Evolutionary conservation across 108 stramenopile species (phyloP), one percentile per base, ranked within the genome.

Genomic region (Cyclostephanos tholiformis): DNA sequence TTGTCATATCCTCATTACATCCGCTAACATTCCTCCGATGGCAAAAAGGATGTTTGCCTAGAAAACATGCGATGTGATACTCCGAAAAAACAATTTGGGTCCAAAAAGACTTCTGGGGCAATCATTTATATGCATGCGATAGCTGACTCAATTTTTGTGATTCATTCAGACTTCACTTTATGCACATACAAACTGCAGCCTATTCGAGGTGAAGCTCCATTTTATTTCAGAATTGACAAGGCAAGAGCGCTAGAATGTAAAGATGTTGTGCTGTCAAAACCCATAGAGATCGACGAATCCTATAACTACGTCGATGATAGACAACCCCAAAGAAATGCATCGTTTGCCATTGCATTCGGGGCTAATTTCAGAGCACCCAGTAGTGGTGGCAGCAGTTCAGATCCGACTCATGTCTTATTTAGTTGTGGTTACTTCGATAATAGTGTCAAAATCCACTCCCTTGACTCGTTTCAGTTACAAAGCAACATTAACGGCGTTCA

Each of bases 361-460:
- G 87, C 86, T 11, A 69, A 56, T 55, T 82, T 80, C 41, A 84
- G 75, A 61, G 84, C 86, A 65, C 60, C 86, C 32, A 71, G 67
- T 55, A 66, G 41, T 46, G 58, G 52, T 49, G 30, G 19, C 67
- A 75, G 51, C 44, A 75, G 36, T 22, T 53, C 82, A 25, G 93
- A 91, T 22, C 65, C 85, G 11, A 76, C 89, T 1, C 65, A 67
- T 26, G 69, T 87, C 36, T 58, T 94, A 41, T 53, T 91, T 56
- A 89, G 88, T 72, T 89, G 86, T 72, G 89, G 88, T 12, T 92
- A 91, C 65, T 89, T 85, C 74, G 91, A 95, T 67, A 69, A 92
- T 46, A 65, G 82, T 36, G 57, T 95, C 23, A 91, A 87, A 67
- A 76, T 88, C n/a, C 89, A 92, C 72, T 79, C 88, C 11, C 57